Evolutionary conservation across 805 yeast genomes (phyloP).

Genomic region (Metschnikowia reukaufii): DNA sequence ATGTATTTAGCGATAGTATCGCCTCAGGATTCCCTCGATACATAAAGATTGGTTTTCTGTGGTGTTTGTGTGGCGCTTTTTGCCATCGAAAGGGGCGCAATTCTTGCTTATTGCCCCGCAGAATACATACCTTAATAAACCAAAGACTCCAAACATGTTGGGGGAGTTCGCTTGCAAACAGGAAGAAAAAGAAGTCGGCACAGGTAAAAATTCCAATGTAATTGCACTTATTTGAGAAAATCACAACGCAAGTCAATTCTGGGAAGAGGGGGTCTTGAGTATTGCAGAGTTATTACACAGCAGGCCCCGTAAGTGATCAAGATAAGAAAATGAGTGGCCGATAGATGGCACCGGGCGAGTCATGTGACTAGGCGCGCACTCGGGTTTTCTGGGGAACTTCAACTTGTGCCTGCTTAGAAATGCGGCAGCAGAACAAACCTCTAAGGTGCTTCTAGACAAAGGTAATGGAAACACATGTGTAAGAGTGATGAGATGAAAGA

Average conservation of each 20-base stretch:
- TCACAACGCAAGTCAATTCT: neutral
- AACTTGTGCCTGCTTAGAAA: neutral
- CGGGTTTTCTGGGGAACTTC: neutral
- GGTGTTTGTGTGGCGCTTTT: neutral
- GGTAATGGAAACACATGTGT: neutral
- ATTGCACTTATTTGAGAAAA: neutral
- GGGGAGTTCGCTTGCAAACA: neutral
- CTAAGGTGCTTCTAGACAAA: neutral
- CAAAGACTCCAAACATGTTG: slow-evolving; percentile 13
- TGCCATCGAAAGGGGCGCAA: neutral
- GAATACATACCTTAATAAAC: slow-evolving; percentile 14
- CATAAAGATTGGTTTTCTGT: neutral
- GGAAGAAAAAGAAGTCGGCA: neutral
- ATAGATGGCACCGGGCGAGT: neutral
- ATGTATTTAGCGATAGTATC: too few relatives aligned
- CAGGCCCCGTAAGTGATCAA: slow-evolving; percentile 1
- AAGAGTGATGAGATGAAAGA: too few relatives aligned
- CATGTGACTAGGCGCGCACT: slow-evolving; percentile 4
- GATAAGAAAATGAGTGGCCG: slow-evolving; percentile 11
- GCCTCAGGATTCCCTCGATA: neutral
- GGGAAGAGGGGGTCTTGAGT: neutral
- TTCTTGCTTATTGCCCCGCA: neutral
- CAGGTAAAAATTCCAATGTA: neutral
- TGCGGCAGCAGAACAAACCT: neutral
- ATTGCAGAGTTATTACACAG: neutral